A percentile compares a stretch with the other conserved stretches of the same genome.
Conservation (phyloP, 257 asterid species). For the Solanum clarkiae region DNA sequence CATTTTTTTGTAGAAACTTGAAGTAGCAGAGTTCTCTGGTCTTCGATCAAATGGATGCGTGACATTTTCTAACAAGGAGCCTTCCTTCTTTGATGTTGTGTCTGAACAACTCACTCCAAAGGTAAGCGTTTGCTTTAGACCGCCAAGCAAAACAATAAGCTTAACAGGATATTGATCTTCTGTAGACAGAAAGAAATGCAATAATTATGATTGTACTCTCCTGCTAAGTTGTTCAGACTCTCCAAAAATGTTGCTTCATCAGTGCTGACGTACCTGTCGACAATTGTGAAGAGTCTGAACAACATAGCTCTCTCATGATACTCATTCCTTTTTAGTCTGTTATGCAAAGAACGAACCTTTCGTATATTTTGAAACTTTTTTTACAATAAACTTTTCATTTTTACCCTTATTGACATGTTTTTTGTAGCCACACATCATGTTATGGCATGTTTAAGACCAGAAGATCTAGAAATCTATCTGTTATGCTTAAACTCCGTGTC, state of each 20-base stretch:
- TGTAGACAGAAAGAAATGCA: not conserved
- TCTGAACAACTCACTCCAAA: constrained; percentile 64
- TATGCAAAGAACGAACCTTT: not conserved
- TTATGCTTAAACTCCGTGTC: not conserved
- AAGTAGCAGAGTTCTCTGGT: constrained; percentile 62
- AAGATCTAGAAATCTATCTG: not conserved
- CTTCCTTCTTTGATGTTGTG: constrained; percentile 56
- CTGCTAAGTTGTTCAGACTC: too few species aligned
- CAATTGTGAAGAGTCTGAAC: too few species aligned
- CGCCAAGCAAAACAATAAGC: not conserved
- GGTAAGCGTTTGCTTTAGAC: constrained; percentile 17
- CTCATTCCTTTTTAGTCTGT: not conserved
- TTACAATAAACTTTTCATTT: not conserved
- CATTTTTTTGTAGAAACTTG: constrained; percentile 32
- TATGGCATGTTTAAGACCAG: not conserved
- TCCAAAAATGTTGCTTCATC: too few species aligned
- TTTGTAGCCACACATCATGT: not conserved
- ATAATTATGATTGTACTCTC: not conserved
- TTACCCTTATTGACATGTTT: not conserved
- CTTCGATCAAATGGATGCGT: constrained; percentile 50
- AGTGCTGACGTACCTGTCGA: too few species aligned
- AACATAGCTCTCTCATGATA: not conserved
- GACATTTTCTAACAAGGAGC: constrained; percentile 33
- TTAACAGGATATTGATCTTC: not conserved
- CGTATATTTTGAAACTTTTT: not conserved